phyloP scores from a whole-genome alignment of 2,329 filamentous ascomycete genomes.

The Sphaerulina musiva region DNA sequence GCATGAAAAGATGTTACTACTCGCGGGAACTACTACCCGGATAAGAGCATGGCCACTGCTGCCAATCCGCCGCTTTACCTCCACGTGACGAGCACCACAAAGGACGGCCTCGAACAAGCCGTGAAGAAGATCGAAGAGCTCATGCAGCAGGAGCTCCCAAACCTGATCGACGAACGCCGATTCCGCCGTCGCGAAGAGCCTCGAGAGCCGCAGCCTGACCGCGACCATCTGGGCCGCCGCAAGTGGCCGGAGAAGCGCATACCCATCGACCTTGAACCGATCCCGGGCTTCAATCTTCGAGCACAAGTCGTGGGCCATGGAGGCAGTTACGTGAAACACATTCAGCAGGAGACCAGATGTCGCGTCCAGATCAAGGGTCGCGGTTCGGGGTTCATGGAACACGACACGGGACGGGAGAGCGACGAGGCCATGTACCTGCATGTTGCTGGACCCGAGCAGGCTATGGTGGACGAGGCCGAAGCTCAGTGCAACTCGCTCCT shows the following conservation, averaged over 20 bases:
- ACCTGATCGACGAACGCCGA: conserved; percentile 86
- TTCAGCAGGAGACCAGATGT: conserved; percentile 89
- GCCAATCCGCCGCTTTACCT: conserved; percentile 80
- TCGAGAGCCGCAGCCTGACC: conserved; percentile 59
- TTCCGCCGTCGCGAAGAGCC: conserved; percentile 64
- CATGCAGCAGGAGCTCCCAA: conserved; percentile 92
- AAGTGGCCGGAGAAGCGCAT: conserved; percentile 99
- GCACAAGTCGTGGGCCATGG: conserved; percentile 94
- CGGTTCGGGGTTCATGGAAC: conserved; percentile 89
- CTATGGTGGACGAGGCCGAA: conserved; percentile 80
- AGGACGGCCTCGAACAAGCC: conserved; percentile 84
- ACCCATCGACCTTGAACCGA: conserved; percentile 79
- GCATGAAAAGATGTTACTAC: conserved; percentile 92
- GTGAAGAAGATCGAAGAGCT: conserved; percentile 85
- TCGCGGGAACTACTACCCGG: conserved; percentile 90
- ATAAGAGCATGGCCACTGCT: conserved; percentile 94
- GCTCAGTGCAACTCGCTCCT: conserved; percentile 84
- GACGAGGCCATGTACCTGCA: conserved; percentile 97
- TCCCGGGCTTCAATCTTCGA: conserved; percentile 90
- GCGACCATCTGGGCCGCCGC: conserved; percentile 83
- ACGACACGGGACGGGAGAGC: conserved; percentile 78
- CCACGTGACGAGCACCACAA: conserved; percentile 87
- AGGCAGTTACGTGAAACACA: conserved; percentile 95
- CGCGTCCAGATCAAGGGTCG: conserved; percentile 97
- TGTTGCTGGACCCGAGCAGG: conserved; percentile 81